Conservation (phyloP, 2,329 filamentous ascomycete genomes). For the Sphaerostilbella broomeana region DNA sequence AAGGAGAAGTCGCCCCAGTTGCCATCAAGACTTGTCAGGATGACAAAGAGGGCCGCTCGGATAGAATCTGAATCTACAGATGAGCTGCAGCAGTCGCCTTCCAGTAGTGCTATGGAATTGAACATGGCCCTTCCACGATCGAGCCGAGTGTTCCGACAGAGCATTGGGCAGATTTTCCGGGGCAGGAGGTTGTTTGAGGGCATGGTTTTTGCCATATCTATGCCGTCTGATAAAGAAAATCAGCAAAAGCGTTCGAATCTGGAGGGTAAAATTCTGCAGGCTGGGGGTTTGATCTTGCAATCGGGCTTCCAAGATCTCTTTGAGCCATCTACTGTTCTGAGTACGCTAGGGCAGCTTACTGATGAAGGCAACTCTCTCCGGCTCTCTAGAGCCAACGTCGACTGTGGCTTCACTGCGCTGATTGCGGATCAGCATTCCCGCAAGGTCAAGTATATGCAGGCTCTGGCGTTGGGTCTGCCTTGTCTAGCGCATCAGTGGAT, state of each 20-base stretch:
- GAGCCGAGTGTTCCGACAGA: slow-evolving; percentile 23
- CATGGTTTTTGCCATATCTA: slow-evolving; percentile 86
- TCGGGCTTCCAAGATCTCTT: slow-evolving; percentile 81
- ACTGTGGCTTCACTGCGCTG: slow-evolving; percentile 71
- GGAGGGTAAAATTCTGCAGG: slow-evolving; percentile 55
- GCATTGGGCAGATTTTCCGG: slow-evolving; percentile 21
- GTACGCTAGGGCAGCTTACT: slow-evolving; percentile 24
- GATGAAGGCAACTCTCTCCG: slow-evolving; percentile 35
- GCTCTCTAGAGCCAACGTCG: slow-evolving; percentile 45
- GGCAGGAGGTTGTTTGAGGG: slow-evolving; percentile 54
- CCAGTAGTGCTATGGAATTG: slow-evolving; percentile 31
- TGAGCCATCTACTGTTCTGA: slow-evolving; percentile 36
- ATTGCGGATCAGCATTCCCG: slow-evolving; percentile 82
- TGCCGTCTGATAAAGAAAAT: slow-evolving; percentile 41
- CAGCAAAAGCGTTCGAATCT: slow-evolving; percentile 39
- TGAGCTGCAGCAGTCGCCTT: slow-evolving; percentile 38
- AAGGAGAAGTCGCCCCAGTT: slow-evolving; percentile 25
- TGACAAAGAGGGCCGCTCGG: slow-evolving; percentile 21
- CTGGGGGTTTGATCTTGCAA: slow-evolving; percentile 66
- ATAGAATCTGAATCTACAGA: slow-evolving; percentile 41
- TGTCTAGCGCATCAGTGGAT: slow-evolving; percentile 82
- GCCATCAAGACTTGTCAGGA: slow-evolving; percentile 16
- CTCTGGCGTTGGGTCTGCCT: slow-evolving; percentile 80
- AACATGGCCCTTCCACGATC: slow-evolving; percentile 27
- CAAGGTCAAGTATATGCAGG: slow-evolving; percentile 89